Base-by-base conservation (phyloP, 306 rosid species). In the Argentina anserina region DNA sequence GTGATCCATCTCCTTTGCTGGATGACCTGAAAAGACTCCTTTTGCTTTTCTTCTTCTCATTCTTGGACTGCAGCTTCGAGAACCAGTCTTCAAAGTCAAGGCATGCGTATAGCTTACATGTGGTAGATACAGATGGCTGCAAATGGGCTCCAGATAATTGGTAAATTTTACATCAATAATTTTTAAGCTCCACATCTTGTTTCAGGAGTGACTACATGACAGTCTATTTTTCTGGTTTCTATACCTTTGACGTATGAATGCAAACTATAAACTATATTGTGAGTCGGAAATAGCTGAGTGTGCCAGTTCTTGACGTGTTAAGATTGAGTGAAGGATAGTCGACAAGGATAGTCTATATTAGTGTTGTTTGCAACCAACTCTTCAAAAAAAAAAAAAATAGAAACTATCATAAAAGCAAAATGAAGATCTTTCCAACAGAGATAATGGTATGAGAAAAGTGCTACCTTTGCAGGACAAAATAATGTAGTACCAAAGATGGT, bases 51-150 rank as follows among this genome's bases (percentile, higher is more conserved):
- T 14, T 37, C 8, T 34, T 77, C 65, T 66, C 69, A 21, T 78
- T 34, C 45, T 61, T 75, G 80, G 67, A 79, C 81, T 74, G 17
- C 84, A 94, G 98, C 80, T 89, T 91, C 59, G 98, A 94, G 88
- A 94, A 94, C 80, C 89, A 82, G 72, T 94, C 98, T 75, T 61
- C 84, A 29, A 91, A 89, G 84, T 94, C 98, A 67, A 91, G 98
- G 82, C 98, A 94, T 76, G 98, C 92, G 0, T 94, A 89, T 82
- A 91, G 96, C 84, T 70, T 88, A 81, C 98, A 94, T 47, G 85
- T 87, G 75, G 94, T 94, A 63, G 98, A 94, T 79, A 85, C 96
- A 7, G 88, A 78, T 79, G 94, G 96, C 87, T 94, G 98, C 87
- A 79, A 75, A 82, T 94, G 98, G 98, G 92, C 97, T 68, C 72